These are phyloP conservation scores for Kodamaea plutei DNA, from an alignment of 1,139 yeast species.

Conservation along the genomic window DNA sequence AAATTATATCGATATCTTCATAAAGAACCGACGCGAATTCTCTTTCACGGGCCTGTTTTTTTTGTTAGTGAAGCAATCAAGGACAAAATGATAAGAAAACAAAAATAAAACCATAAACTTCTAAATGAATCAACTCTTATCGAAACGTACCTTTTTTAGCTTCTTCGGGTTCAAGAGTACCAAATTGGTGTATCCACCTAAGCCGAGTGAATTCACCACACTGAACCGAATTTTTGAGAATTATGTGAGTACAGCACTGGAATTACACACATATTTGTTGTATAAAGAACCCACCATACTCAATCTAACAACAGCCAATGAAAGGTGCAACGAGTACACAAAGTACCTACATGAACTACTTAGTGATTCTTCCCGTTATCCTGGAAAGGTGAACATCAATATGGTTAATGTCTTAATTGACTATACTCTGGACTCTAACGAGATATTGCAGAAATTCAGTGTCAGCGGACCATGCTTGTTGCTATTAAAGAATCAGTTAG, in stretches of 20 bases:
- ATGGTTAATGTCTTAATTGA: slow-evolving; percentile 59
- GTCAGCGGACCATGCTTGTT: slow-evolving; percentile 32
- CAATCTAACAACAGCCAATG: slow-evolving; percentile 71
- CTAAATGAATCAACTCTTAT: too few relatives aligned
- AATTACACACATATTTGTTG: slow-evolving; percentile 53
- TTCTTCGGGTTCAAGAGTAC: slow-evolving; percentile 10
- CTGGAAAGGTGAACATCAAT: slow-evolving; percentile 37
- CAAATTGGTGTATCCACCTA: slow-evolving; percentile 38
- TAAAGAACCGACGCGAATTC: too few relatives aligned
- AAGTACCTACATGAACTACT: slow-evolving; percentile 56
- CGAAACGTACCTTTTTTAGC: slow-evolving; percentile 6
- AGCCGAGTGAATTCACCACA: slow-evolving; percentile 35
- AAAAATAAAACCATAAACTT: slow-evolving; percentile 7
- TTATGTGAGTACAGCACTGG: slow-evolving; percentile 45
- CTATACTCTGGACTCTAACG: slow-evolving; percentile 8
- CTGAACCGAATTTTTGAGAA: slow-evolving; percentile 38
- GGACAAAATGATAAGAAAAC: slow-evolving; percentile 2
- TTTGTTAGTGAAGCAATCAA: too few relatives aligned
- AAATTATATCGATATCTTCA: too few relatives aligned
- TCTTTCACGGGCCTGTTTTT: too few relatives aligned
- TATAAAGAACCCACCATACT: slow-evolving; percentile 59
- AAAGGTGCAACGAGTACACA: slow-evolving; percentile 58
- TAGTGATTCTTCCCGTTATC: slow-evolving; percentile 48
- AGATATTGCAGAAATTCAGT: slow-evolving; percentile 9
- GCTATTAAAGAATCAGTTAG: slow-evolving; percentile 63